Base-by-base conservation (phyloP, 495 filamentous ascomycete species). In the Parathielavia appendiculata region DNA sequence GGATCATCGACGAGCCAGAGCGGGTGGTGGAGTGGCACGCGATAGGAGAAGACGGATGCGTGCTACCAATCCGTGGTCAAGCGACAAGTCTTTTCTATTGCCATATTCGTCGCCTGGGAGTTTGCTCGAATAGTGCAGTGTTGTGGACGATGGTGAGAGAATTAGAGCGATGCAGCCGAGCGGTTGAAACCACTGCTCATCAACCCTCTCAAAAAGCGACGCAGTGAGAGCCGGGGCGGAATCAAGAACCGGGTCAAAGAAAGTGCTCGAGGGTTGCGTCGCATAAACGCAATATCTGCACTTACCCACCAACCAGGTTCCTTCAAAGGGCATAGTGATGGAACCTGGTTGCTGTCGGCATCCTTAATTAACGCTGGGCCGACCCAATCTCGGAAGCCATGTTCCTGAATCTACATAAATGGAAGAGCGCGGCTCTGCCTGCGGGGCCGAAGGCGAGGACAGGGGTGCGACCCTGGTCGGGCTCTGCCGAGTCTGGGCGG, bases 361-460 rank as follows among this genome's bases (percentile, higher is more conserved):
- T 59, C 45, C 55, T 65, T 63, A 51, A 56, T 63, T 66, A 43
- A 59, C 54, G 56, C 65, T 36, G 61, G 46, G 41, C 56, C 47
- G 52, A 23, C 41, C 40, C 49, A 62, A 59, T 67, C 60, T 67
- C 68, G 68, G 68, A 70, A 58, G 53, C 60, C 62, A 60, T 58
- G 66, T 69, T 70, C 68, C 68, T 67, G 57, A 54, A 62, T 65
- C 50, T 57, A 64, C 68, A 11, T 52, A 58, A 65, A 56, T n/a
- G 64, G 68, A 68, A 70, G 56, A 43, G 60, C 54, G 57, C 60
- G 64, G 62, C 59, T 65, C 58, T 65, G 40, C 32, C 23, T 56
- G 64, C 58, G 64, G 68, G 66, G 67, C 54, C 51, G 17, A 40
- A 50, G 49, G 56, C 32, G 53, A 52, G 41, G 63, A 57, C 59